phyloP scores from a whole-genome alignment of 441 rosid species.

The Erodium moschatum region DNA sequence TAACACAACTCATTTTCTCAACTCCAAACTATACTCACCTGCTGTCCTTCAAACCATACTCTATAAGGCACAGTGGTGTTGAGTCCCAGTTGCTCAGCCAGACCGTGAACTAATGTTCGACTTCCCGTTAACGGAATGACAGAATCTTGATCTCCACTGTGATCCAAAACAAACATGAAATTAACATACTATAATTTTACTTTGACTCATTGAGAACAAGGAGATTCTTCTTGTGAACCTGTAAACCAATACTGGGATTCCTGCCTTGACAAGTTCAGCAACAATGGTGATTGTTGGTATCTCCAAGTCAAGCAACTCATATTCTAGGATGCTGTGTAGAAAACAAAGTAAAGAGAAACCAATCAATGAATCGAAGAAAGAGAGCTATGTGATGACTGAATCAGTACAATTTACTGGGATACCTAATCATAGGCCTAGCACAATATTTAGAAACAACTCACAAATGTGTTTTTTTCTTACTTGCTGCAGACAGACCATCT shows the following conservation, averaged over 20 bases:
- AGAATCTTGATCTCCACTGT: slow-evolving; percentile 95
- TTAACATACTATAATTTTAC: background rate
- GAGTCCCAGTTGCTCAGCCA: slow-evolving; percentile 52
- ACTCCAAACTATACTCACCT: slow-evolving; percentile 32
- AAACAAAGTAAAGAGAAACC: background rate
- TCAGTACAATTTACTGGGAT: background rate
- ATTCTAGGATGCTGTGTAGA: slow-evolving; percentile 60
- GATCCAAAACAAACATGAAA: slow-evolving; percentile 12
- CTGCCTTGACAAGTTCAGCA: slow-evolving; percentile 51
- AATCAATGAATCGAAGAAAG: slow-evolving; percentile 12
- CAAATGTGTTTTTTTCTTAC: slow-evolving; percentile 29
- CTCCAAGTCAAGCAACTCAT: slow-evolving; percentile 64
- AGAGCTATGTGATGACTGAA: background rate
- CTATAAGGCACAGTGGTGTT: slow-evolving; percentile 71
- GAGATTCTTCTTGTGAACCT: slow-evolving; percentile 37
- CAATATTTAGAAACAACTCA: background rate
- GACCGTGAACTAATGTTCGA: slow-evolving; percentile 47
- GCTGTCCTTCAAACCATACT: slow-evolving; percentile 89
- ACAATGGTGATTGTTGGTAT: slow-evolving; percentile 63
- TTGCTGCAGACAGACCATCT: slow-evolving; percentile 86
- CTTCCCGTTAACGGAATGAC: slow-evolving; percentile 90
- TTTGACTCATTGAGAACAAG: too few species aligned
- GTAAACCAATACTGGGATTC: slow-evolving; percentile 73
- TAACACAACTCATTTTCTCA: background rate
- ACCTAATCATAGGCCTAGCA: background rate